Evolutionary conservation across 1,284 basidiomycete genomes (phyloP), one percentile per base, ranked within the genome.

Genomic region (Athelia sp.): DNA sequence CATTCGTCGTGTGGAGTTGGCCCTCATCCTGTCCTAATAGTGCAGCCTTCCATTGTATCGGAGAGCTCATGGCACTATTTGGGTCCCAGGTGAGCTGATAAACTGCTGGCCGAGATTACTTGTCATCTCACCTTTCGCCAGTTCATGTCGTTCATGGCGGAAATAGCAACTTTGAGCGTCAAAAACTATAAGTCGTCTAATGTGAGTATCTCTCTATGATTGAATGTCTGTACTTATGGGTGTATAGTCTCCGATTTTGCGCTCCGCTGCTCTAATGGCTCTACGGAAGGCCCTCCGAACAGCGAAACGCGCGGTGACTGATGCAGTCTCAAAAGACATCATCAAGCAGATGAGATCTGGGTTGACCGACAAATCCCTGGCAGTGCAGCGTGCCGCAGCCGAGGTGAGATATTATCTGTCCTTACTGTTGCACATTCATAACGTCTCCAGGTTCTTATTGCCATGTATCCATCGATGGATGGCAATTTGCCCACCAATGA

Each of bases 111-210:
- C 15, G 19, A n/a, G 36, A 11, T 15, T 35, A 45, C 38, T 9
- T n/a, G n/a, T n/a, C n/a, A n/a, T 31, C 11, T n/a, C 22, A 54
- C 21, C 36, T 50, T 53, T 48, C 31, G 34, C 18, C 46, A 97
- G 87, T 86, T 94, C 64, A 98, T 97, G 94, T 96, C 93, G 0
- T 87, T 93, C 58, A 89, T 94, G 82, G 79, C 86, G 42, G 95
- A 98, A 62, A 88, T 95, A 32, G 73, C 81, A 17, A 70, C 76
- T 1, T 71, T 82, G 0, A 74, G 83, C 0, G 64, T 90, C 45
- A 90, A 84, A 64, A 80, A 83, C 0, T 75, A 81, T 53, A 84
- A 81, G 53, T 81, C 83, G 13, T 92, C 88, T 34, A 76, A 72
- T 56, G 92, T 92, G 55, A 46, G 69, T 62, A 18, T 13, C 50